A percentile compares a stretch with the other conserved stretches of the same genome.
These are phyloP conservation scores for Isochrysis galbana DNA, from an alignment of 78 protist species.

Conservation along the genomic window DNA sequence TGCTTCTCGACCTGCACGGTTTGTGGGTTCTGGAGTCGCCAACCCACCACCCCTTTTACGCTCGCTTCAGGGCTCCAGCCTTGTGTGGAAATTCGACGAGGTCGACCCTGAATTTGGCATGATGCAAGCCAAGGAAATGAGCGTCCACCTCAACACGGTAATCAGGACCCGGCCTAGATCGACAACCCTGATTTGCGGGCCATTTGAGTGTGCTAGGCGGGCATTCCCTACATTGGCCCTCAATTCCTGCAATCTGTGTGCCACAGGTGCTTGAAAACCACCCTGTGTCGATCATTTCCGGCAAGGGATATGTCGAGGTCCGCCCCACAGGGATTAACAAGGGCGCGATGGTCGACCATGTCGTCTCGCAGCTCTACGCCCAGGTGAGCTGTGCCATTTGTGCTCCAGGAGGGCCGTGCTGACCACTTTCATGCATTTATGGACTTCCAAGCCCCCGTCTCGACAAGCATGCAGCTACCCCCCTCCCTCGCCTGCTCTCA, in stretches of 20 bases:
- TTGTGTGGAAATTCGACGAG: conserved; percentile 67
- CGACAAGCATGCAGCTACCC: background rate
- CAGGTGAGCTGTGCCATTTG: background rate
- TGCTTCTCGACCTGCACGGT: too few relatives aligned
- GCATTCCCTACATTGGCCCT: too few relatives aligned
- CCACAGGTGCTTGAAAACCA: background rate
- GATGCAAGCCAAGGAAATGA: conserved; percentile 33
- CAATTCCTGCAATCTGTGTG: too few relatives aligned
- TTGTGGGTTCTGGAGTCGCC: too few relatives aligned
- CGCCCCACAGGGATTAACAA: background rate
- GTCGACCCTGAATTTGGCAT: conserved; percentile 77
- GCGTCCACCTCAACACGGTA: background rate
- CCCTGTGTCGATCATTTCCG: background rate
- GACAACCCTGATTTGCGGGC: too few relatives aligned
- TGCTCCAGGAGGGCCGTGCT: too few relatives aligned
- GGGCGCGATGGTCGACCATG: background rate
- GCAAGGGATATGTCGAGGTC: conserved; percentile 22
- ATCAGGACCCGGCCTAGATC: too few relatives aligned
- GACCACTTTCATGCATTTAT: too few relatives aligned
- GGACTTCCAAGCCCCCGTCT: background rate
- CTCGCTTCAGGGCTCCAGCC: conserved; percentile 44
- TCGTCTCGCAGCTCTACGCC: background rate
- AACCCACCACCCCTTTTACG: too few relatives aligned
- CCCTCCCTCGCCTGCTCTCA: too few relatives aligned
- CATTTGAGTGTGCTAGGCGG: too few relatives aligned